Conservation (phyloP, 2,329 filamentous ascomycete species). For the Thermochaetoides dissita region DNA sequence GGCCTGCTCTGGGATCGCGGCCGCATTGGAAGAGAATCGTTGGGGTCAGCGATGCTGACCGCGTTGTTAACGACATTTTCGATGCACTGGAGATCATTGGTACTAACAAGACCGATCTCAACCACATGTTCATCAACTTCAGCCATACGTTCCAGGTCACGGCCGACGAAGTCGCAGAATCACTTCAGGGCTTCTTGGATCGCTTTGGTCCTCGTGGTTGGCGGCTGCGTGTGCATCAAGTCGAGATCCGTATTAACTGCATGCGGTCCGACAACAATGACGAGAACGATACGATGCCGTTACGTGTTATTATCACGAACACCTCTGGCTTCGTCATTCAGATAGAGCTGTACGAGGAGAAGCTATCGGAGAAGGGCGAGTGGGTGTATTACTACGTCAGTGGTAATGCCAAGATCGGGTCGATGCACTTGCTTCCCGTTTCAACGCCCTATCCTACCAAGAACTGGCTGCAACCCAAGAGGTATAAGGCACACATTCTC, state of each 20-base stretch:
- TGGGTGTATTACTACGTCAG: slow-evolving; percentile 99
- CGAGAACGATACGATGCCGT: slow-evolving; percentile 74
- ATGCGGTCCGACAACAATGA: slow-evolving; percentile 51
- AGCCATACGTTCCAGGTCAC: slow-evolving; percentile 88
- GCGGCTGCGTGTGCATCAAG: slow-evolving; percentile 90
- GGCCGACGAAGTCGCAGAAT: slow-evolving; percentile 80
- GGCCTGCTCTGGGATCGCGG: slow-evolving; percentile 28
- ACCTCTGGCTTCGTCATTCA: slow-evolving; percentile 96
- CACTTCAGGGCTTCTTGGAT: slow-evolving; percentile 86
- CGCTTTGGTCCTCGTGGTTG: slow-evolving; percentile 90
- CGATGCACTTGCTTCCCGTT: slow-evolving; percentile 86
- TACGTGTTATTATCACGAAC: slow-evolving; percentile 94
- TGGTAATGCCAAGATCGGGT: slow-evolving; percentile 84
- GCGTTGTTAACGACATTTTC: slow-evolving; percentile 92
- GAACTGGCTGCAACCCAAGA: slow-evolving; percentile 96
- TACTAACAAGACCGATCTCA: slow-evolving; percentile 97
- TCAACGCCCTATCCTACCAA: slow-evolving; percentile 92
- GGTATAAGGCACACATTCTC: slow-evolving; percentile 98
- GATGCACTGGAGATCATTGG: slow-evolving; percentile 97
- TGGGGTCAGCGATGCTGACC: slow-evolving; percentile 46
- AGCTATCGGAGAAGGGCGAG: slow-evolving; percentile 93
- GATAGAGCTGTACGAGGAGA: slow-evolving; percentile 94
- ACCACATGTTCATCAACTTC: slow-evolving; percentile 99
- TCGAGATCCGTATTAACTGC: slow-evolving; percentile 96
- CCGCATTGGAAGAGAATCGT: slow-evolving; percentile 12